Base-by-base conservation (phyloP, 177 flowering plant genomes). In the Tripterygium wilfordii region DNA sequence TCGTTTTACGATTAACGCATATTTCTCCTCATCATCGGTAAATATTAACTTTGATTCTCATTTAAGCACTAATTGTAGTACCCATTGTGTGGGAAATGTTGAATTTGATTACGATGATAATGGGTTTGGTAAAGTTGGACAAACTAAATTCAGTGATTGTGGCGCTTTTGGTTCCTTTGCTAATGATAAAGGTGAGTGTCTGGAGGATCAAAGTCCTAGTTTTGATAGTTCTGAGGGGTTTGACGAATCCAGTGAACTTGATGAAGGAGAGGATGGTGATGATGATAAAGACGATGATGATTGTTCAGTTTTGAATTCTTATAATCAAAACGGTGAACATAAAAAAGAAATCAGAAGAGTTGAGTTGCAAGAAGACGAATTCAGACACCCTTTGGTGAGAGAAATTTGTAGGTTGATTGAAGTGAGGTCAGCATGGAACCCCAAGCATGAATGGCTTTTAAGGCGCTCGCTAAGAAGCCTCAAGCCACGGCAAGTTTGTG, bases 401-500 rank as follows among this genome's bases (percentile, higher is more conserved):
- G 96, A 91, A 46, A 42, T 66, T 21, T 78, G 88, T 57, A 76
- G 86, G 51, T 61, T 91, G 49, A 66, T 88, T 51, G 61, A 66
- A 8, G 66, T 51, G 12, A 47, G 74, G 49, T 73, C 76, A 4
- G 56, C 49, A 9, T 91, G 96, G 98, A 78, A 66, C 41, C 73
- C 83, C 0, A 68, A 83, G 48, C 74, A 71, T 20, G 96, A 91
- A 63, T 66, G 69, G 8, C 61, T 83, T 25, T 41, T 88, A 62
- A 78, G 73, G 59, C 61, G 75, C 42, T 26, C 83, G 27, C 51
- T 91, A 15, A 75, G 90, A 67, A 69, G 83, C 55, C 74, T 88
- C 33, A 91, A 83, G 53, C 90, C 95, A 16, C 39, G 47, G 7
- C 88, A 76, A 49, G 83, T 91, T 25, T 88, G 82, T 63, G 90